Evolutionary conservation across 1,284 basidiomycete genomes (phyloP).

Genomic region (Leccinum angustisporum): DNA sequence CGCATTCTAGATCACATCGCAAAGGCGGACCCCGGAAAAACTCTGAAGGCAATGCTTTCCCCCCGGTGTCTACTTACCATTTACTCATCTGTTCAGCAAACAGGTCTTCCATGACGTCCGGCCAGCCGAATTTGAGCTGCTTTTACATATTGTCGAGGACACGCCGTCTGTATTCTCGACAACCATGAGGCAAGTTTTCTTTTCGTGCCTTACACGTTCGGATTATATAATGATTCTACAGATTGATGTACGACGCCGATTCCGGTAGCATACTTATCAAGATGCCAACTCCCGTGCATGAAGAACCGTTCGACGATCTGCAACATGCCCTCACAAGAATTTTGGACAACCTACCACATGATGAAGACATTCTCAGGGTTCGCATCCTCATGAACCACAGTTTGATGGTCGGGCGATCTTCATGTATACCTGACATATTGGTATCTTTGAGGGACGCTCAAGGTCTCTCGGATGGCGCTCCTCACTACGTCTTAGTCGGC

Average conservation of each 20-base stretch:
- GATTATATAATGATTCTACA: background rate
- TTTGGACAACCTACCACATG: background rate
- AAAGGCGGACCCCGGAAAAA: background rate
- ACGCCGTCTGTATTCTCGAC: background rate
- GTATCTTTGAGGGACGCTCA: no score
- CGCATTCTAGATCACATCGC: background rate
- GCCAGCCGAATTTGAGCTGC: background rate
- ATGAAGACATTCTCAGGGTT: background rate
- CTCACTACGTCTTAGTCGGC: background rate
- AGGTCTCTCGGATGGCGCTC: background rate
- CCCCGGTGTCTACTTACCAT: background rate
- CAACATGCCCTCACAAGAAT: background rate
- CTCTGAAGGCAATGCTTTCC: background rate
- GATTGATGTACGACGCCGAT: background rate
- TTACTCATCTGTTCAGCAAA: background rate
- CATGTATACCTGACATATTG: no score
- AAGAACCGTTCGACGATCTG: background rate
- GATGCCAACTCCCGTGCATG: background rate
- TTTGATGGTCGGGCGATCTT: background rate
- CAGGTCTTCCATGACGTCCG: background rate
- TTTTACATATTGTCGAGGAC: background rate
- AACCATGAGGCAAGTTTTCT: background rate
- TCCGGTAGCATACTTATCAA: background rate
- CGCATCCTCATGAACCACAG: background rate
- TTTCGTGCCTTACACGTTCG: background rate